Base-by-base conservation (phyloP, 371 early-diverging fungal genomes). In the Funneliformis caledonium region DNA sequence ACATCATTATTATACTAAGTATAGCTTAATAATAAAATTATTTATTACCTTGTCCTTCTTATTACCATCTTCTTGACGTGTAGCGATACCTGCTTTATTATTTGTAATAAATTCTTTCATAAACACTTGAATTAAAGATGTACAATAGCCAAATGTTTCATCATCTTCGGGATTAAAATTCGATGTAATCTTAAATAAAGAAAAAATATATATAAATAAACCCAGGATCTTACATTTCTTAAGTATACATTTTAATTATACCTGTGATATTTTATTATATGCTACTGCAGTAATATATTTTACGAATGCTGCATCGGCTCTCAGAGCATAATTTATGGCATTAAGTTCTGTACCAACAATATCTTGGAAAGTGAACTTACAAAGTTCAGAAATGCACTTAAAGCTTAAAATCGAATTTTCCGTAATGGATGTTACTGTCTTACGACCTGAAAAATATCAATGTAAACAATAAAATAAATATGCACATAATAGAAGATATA, bases 221-320 rank as follows among this genome's bases (percentile, higher is more conserved):
- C 33, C 22, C 8, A 72, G 10, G 2, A 72, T 14, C 14, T 33
- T 11, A 48, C 45, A 45, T 45, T 3, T 22, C 19, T 47, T 12
- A 4, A 33, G 9, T 52, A 26, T 52, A 16, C 22, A 33, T 14
- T 26, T n/a, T 2, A 16, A 8, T 16, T 2, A 70, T 83, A 85
- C 85, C 61, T 69, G 56, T 43, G 80, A 81, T 14, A 86, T 75
- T 45, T 83, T 82, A 19, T 81, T 76, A 19, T 82, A 82, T 0
- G 86, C 83, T 60, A 72, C 83, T 22, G 84, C 56, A 1, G 87
- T 83, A 37, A 88, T 75, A 78, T 86, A 88, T n/a, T 88, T 85
- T 4, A 87, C 83, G 81, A 88, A 87, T 22, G 83, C 86, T n/a
- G 87, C 77, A 80, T 89, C 84, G 0, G 83, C 73, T 9, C 86